Base-by-base conservation (phyloP, 306 rosid genomes). In the Hylodesmum podocarpum region DNA sequence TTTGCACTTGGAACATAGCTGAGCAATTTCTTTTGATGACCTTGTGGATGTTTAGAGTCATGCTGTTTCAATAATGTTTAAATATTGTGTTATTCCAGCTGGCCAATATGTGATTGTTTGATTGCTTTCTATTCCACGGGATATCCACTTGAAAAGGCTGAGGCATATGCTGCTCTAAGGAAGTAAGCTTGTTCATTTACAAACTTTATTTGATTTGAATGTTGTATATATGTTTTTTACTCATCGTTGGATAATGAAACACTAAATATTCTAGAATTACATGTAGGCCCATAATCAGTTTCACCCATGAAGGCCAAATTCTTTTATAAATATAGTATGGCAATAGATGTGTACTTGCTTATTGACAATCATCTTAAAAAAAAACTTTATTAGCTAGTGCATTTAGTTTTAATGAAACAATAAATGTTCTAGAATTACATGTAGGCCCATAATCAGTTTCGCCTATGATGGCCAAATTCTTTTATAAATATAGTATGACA, bases 31-130 rank as follows among this genome's bases (percentile, higher is more conserved):
- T 82, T 61, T 41, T 68, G 22, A 51, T 66, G 31, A 53, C 40
- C 43, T 55, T 78, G 10, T 39, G 19, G 53, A 46, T 61, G 41
- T n/a, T 24, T 57, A 44, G 49, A 51, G 43, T 61, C 53, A 31
- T 34, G 53, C 22, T 28, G 6, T 74, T 14, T 78, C 39, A 57
- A 66, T 65, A 72, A 33, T 85, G 68, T 66, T 75, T 58, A 67
- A 57, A 13, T 34, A 12, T 72, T 34, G 64, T 75, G 66, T 77
- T 80, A n/a, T 89, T 84, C 87, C 97, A 96, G 99, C 78, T 96
- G 99, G 99, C 98, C 98, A 47, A 37, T 86, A 77, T 96, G 97
- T 77, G 98, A 96, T 75, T 91, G 99, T 87, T 87, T 96, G 91
- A 92, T 96, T 85, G 98, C 97, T 81, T 96, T 96, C 81, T 75